Percentiles rank a stretch among this genome's conserved stretches.
Conservation (phyloP, 2,329 filamentous ascomycete species). For the Dryadomyces sulphureus region DNA sequence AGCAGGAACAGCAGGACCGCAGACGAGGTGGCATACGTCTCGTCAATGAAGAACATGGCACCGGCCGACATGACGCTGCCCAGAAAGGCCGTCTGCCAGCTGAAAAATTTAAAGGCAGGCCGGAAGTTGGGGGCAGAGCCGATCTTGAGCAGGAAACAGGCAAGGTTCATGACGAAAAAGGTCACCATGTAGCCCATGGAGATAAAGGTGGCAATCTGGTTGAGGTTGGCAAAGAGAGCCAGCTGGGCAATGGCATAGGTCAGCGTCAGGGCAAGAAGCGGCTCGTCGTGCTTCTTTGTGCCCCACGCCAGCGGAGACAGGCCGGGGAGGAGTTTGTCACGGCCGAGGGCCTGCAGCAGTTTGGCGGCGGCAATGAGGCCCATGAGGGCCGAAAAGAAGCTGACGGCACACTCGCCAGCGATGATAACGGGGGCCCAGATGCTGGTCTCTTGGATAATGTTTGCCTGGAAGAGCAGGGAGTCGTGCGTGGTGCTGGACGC, state of each 20-base stretch:
- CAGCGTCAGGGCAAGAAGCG: slow-evolving; percentile 58
- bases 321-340: slow-evolving; percentile 66
- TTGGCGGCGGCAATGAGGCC: slow-evolving; percentile 76
- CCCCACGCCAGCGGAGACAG: slow-evolving; percentile 61
- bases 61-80: slow-evolving; percentile 63
- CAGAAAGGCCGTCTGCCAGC: slow-evolving; percentile 63
- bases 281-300: slow-evolving; percentile 57
- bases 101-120: slow-evolving; percentile 81
- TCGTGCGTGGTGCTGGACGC: slow-evolving; percentile 59
- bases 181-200: slow-evolving; percentile 85
- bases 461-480: slow-evolving; percentile 60
- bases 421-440: slow-evolving; percentile 60
- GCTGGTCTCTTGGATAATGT: slow-evolving; percentile 71
- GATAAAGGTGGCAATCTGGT: slow-evolving; percentile 78
- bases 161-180: slow-evolving; percentile 76
- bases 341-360: slow-evolving; percentile 66
- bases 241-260: slow-evolving; percentile 65
- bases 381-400: slow-evolving; percentile 77
- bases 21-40: slow-evolving; percentile 61
- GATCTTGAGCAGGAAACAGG: slow-evolving; percentile 75
- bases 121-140: slow-evolving; percentile 81
- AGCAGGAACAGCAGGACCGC: slow-evolving; percentile 60
- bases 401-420: slow-evolving; percentile 68
- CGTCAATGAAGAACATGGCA: slow-evolving; percentile 86
- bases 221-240: slow-evolving; percentile 69